Conservation (phyloP, 371 early-diverging fungal species). For the Dinochytrium kinnereticum region DNA sequence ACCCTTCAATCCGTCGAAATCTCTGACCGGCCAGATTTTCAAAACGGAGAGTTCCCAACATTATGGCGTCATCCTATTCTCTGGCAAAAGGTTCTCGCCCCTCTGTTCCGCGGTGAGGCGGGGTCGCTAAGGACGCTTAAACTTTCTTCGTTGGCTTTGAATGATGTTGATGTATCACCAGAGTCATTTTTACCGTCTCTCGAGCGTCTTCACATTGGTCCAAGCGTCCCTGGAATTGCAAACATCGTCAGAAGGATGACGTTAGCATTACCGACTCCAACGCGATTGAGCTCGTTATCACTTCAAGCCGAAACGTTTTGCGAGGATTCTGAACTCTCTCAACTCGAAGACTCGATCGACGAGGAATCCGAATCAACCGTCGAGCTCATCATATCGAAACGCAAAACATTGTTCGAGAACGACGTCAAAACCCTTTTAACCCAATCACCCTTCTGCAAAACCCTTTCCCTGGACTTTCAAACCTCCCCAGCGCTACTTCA, state of each 20-base stretch:
- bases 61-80: neutral
- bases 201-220: neutral
- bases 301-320: neutral
- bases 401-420: neutral
- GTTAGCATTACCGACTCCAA: neutral
- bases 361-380: neutral
- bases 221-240: neutral
- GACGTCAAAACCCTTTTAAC: neutral
- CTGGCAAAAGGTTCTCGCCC: neutral
- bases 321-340: neutral
- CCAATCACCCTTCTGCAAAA: neutral
- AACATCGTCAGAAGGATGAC: neutral
- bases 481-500: neutral
- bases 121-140: neutral
- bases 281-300: neutral
- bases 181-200: neutral
- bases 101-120: neutral
- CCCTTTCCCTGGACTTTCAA: neutral
- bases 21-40: neutral
- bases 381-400: neutral
- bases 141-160: neutral
- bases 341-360: neutral
- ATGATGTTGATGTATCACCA: neutral
- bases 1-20: neutral
- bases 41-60: neutral